Conservation (phyloP, 805 yeast species). For the Metschnikowia gelsemii region DNA sequence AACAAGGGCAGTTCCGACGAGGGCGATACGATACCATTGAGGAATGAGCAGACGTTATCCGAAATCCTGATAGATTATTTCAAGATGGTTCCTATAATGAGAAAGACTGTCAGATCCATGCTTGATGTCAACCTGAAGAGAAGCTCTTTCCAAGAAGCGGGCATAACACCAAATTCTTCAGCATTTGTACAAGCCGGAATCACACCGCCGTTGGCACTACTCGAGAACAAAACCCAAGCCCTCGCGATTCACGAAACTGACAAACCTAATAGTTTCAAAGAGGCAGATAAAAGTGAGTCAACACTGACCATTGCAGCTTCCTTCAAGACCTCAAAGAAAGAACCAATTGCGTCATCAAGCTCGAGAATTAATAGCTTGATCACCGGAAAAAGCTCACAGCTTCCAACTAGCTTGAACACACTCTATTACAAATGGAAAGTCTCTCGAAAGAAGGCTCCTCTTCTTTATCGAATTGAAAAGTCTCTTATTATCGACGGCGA, state of each 20-base stretch:
- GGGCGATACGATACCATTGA: conserved; percentile 8
- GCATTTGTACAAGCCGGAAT: conserved; percentile 23
- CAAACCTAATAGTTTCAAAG: not conserved
- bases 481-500: conserved; percentile 92
- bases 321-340: not conserved
- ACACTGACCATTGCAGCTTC: not conserved
- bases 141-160: conserved; percentile 20
- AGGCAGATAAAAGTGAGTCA: not conserved
- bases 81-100: conserved; percentile 21
- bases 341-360: conserved; percentile 1
- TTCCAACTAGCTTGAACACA: conserved; percentile 43
- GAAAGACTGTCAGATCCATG: conserved; percentile 16
- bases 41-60: conserved; percentile 10
- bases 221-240: conserved; percentile 21
- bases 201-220: conserved; percentile 25
- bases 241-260: not conserved
- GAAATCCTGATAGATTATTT: conserved; percentile 17
- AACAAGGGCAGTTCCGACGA: conserved; percentile 1
- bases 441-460: conserved; percentile 84
- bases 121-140: conserved; percentile 11
- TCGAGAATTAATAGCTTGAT: conserved; percentile 22
- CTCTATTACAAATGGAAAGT: conserved; percentile 84
- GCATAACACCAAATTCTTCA: conserved; percentile 32
- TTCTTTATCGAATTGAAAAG: conserved; percentile 76
- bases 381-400: conserved; percentile 13